Evolutionary conservation across 495 filamentous ascomycete species (phyloP).

Genomic region (Daldinia vernicosa): DNA sequence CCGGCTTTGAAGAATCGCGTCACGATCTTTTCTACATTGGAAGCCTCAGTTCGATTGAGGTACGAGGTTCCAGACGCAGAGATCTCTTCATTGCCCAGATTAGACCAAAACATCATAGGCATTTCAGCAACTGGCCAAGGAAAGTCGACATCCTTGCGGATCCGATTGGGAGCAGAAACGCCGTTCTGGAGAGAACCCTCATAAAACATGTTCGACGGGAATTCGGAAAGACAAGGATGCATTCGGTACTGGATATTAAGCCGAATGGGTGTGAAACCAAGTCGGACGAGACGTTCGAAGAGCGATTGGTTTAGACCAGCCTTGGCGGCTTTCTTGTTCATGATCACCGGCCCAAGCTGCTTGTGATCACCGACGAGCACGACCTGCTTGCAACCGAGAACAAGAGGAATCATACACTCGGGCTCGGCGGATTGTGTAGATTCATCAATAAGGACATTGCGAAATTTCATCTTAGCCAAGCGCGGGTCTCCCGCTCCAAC

Average conservation of each 20-base stretch:
- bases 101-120: constrained; percentile 99
- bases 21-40: constrained; percentile 97
- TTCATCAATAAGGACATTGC: constrained; percentile 97
- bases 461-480: constrained; percentile 95
- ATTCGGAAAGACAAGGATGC: constrained; percentile 98
- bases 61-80: constrained; percentile 98
- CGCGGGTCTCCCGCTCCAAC: constrained; percentile 97
- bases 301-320: constrained; percentile 96
- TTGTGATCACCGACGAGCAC: constrained; percentile 98
- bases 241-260: constrained; percentile 99
- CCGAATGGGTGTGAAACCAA: constrained; percentile 90
- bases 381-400: constrained; percentile 97
- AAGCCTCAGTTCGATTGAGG: constrained; percentile 95
- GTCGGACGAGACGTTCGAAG: constrained; percentile 94
- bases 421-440: constrained; percentile 99
- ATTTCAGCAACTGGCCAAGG: constrained; percentile 94
- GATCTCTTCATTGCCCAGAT: constrained; percentile 96
- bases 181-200: constrained; percentile 97
- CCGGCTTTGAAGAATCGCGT: constrained; percentile 99
- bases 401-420: constrained; percentile 98
- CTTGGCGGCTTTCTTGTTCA: constrained; percentile 99
- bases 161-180: constrained; percentile 86
- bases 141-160: constrained; percentile 95
- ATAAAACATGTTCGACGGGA: constrained; percentile 99
- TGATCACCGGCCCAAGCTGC: constrained; percentile 97